Base-by-base conservation (phyloP, 75 land plant species). In the Pseudotsuga menziesii region DNA sequence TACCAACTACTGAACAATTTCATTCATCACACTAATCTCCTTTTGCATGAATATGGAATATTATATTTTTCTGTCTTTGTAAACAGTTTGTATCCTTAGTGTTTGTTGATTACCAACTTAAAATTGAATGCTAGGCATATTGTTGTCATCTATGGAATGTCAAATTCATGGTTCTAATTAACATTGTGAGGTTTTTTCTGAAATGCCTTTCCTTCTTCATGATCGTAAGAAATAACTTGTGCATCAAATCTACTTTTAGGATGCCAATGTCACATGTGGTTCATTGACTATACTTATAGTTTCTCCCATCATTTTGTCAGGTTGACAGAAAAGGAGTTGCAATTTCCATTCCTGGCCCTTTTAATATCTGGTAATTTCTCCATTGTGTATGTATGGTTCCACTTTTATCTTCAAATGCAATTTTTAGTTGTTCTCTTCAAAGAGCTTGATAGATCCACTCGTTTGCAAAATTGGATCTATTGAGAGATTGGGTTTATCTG, bases 291-390 rank as follows among this genome's bases (percentile, higher is more conserved):
- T 15, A 52, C 17, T 27, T 22, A 55, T 15, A 26, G 11, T 54
- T 74, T 48, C 12, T 52, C 55, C 26, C 17, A 23, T 56, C 8
- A 55, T 55, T 26, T 36, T 26, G 74, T 66, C 73, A 97, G 99
- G 85, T 78, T 97, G 77, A 80, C 83, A 26, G 91, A 97, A 25
- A 74, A 58, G 72, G 89, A 90, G 25, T 76, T 97, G 61, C 75
- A 87, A 48, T 97, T 97, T 80, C 99, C 98, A 58, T 97, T 97
- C 83, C 72, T 97, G 79, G 91, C 86, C 16, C 86, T 97, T 76
- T 92, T 97, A n/a, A 89, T 97, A 75, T 97, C 99, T 78, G 99
- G 99, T 95, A 82, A 75, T 54, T 29, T 4, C 20, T 44, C 22
- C 69, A 44, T 35, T 41, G 72, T 69, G n/a, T 44, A 69, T 69